Evolutionary conservation across 495 filamentous ascomycete species (phyloP).

Genomic region (Chaetomium fimeti): DNA sequence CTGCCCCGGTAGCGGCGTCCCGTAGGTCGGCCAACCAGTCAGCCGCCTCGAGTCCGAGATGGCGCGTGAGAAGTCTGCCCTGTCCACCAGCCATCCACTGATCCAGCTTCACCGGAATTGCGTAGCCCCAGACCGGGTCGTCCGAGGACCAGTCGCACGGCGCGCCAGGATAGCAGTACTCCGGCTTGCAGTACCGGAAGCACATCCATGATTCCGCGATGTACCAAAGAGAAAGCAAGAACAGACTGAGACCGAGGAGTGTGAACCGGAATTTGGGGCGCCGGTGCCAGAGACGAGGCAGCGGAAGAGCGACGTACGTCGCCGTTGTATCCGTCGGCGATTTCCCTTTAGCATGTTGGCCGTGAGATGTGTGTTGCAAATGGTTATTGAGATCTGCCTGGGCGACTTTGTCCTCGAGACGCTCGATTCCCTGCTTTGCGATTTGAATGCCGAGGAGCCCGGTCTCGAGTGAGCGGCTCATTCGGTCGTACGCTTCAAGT

Average conservation of each 20-base stretch:
- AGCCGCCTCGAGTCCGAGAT: constrained; percentile 36
- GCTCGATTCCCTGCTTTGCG: constrained; percentile 63
- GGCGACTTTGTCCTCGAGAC: constrained; percentile 61
- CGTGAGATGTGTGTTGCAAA: constrained; percentile 15
- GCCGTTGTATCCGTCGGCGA: constrained; percentile 7
- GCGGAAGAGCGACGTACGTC: constrained; percentile 47
- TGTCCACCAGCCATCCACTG: constrained; percentile 52
- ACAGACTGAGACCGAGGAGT: constrained; percentile 52
- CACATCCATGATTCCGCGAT: constrained; percentile 61
- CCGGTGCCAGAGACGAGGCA: constrained; percentile 59
- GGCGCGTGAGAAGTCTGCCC: constrained; percentile 35
- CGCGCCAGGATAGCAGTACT: constrained; percentile 45
- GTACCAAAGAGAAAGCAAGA: constrained; percentile 55
- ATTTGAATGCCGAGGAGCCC: constrained; percentile 62
- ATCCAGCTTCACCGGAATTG: constrained; percentile 56
- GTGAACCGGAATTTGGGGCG: constrained; percentile 54
- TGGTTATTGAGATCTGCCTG: constrained; percentile 36
- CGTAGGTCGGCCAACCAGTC: constrained; percentile 45
- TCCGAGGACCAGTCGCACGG: constrained; percentile 49
- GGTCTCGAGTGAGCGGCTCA: constrained; percentile 59
- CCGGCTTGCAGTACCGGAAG: constrained; percentile 59
- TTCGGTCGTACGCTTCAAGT: constrained; percentile 54
- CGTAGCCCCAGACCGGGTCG: constrained; percentile 53
- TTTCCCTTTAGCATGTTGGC: not conserved
- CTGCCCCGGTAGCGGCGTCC: constrained; percentile 42